phyloP scores from a whole-genome alignment of 2,329 filamentous ascomycete species.

The Thielaviopsis musarum region DNA sequence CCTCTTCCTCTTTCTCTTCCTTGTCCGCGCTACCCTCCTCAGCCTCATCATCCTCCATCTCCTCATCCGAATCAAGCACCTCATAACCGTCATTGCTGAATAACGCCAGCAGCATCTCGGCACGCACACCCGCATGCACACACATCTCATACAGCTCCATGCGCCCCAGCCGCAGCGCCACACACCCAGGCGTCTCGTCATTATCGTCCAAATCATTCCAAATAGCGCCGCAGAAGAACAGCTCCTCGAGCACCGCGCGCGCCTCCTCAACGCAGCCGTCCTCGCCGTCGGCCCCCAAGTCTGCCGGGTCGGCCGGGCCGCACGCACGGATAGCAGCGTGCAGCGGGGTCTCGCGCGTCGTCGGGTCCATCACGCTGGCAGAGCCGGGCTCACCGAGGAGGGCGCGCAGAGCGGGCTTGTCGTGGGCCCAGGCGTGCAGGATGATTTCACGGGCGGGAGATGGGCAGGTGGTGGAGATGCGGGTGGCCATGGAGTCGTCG shows the following conservation, averaged over 20 bases:
- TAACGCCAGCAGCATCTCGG: constrained; percentile 70
- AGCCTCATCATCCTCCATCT: constrained; percentile 29
- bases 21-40: constrained; percentile 21
- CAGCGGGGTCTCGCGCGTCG: constrained; percentile 72
- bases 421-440: constrained; percentile 38
- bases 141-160: constrained; percentile 61
- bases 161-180: constrained; percentile 56
- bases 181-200: constrained; percentile 80
- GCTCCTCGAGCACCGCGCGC: constrained; percentile 50
- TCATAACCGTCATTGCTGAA: constrained; percentile 58
- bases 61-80: constrained; percentile 41
- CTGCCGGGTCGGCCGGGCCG: constrained; percentile 24
- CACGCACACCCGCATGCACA: constrained; percentile 78
- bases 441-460: constrained; percentile 33
- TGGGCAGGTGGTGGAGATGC: constrained; percentile 37
- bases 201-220: constrained; percentile 90
- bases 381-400: constrained; percentile 47
- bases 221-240: constrained; percentile 79
- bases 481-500: constrained; percentile 34
- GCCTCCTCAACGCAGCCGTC: constrained; percentile 39
- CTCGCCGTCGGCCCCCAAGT: constrained; percentile 19
- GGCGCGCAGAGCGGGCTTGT: constrained; percentile 49
- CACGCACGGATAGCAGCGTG: constrained; percentile 80
- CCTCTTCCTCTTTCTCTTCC: constrained; percentile 19
- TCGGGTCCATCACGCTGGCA: constrained; percentile 66